Evolutionary conservation across 768 basidiomycete species (phyloP), one percentile per base, ranked within the genome.

Genomic region (Russula vinacea): DNA sequence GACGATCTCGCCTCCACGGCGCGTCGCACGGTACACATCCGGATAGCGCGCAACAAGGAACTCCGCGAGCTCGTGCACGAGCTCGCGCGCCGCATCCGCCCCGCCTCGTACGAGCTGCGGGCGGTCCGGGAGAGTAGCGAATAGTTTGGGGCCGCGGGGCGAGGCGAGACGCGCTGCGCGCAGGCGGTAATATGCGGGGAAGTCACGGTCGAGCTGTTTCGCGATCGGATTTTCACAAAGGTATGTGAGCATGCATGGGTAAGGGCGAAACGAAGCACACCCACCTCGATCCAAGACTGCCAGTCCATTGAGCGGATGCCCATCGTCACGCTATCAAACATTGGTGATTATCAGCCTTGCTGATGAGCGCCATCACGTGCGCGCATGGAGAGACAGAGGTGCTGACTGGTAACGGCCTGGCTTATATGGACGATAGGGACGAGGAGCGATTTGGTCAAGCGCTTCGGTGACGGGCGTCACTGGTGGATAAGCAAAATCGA

Each of bases 201-300:
- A 87, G 60, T 82, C 75, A 60, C 80, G 78, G 72, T 89, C 89
- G 37, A 89, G 78, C 84, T 85, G 58, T n/a, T 35, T n/a, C n/a
- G 32, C 33, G 32, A 33, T 53, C 11, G 24, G 14, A n/a, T n/a
- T n/a, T n/a, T n/a, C n/a, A n/a, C n/a, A n/a, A n/a, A n/a, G n/a
- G 50, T 26, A 10, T 29, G 14, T 51, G 26, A 51, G 50, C 16
- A n/a, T 10, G 16, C 5, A 9, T 19, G 19, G 11, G 9, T n/a
- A 7, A 7, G 5, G 29, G 29, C n/a, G 29, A 29, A 29, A 5
- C 35, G 35, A 35, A 19, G 5, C 9, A 19, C 13, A 40, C 73
- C n/a, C 65, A 84, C 85, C 76, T 89, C 86, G 52, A 90, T 83
- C 89, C 88, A 90, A 58, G 86, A 83, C 45, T 80, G 78, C 84